phyloP scores from a whole-genome alignment of 2,329 filamentous ascomycete species.

The Ilyonectria destructans region DNA sequence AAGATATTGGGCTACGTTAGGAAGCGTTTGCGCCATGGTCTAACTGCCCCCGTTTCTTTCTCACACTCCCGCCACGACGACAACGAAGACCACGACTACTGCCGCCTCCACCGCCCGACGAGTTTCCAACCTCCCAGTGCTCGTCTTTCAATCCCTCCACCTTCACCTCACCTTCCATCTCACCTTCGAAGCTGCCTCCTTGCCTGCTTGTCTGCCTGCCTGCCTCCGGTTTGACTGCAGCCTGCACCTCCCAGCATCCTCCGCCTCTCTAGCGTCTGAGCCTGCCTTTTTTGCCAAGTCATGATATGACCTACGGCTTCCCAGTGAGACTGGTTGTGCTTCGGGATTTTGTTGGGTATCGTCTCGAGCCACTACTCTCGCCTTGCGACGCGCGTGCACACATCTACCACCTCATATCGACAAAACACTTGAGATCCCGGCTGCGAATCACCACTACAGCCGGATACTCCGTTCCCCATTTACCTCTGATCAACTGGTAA shows the following conservation, averaged over 20 bases:
- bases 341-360: constrained; percentile 48
- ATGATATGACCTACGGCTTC: constrained; percentile 49
- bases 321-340: constrained; percentile 49
- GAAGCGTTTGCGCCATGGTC: constrained; percentile 47
- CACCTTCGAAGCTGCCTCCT: constrained; percentile 24
- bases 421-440: constrained; percentile 25
- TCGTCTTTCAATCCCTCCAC: constrained; percentile 29
- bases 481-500: constrained; percentile 33
- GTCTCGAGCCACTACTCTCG: constrained; percentile 40
- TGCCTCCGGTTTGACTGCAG: constrained; percentile 35
- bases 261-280: constrained; percentile 42
- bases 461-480: constrained; percentile 29
- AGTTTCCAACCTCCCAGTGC: constrained; percentile 10
- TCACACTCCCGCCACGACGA: constrained; percentile 40
- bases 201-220: constrained; percentile 39
- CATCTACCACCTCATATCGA: constrained; percentile 30
- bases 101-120: constrained; percentile 12
- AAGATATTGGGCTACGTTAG: constrained; percentile 42
- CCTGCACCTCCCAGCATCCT: constrained; percentile 34
- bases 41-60: constrained; percentile 46
- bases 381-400: constrained; percentile 34
- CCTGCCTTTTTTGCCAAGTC: constrained; percentile 44
- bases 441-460: constrained; percentile 26
- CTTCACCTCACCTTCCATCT: constrained; percentile 18
- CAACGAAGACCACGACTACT: constrained; percentile 28